Conservation (phyloP, 2,329 filamentous ascomycete genomes). For the Paraconiothyrium sp. region DNA sequence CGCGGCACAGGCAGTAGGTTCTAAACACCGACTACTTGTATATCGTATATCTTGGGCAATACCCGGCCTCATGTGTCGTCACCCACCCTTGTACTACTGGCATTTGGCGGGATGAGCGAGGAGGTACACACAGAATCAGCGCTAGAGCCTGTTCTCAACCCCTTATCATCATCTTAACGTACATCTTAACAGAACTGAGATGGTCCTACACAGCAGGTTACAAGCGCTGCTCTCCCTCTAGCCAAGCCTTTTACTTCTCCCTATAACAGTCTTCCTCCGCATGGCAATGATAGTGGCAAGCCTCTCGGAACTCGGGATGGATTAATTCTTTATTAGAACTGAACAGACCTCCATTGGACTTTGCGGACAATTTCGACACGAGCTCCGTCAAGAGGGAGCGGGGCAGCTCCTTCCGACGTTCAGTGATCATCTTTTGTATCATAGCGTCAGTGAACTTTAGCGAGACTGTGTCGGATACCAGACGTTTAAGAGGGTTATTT, state of each 20-base stretch:
- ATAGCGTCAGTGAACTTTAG: not conserved
- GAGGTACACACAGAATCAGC: too few relatives aligned
- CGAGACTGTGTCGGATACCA: slow-evolving; percentile 8
- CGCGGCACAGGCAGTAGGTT: too few relatives aligned
- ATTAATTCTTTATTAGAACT: not conserved
- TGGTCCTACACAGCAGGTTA: too few relatives aligned
- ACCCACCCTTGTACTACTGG: too few relatives aligned
- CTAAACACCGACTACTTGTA: too few relatives aligned
- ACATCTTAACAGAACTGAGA: not conserved
- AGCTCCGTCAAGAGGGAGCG: slow-evolving; percentile 1
- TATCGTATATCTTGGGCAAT: too few relatives aligned
- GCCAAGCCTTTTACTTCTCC: not conserved
- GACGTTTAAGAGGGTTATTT: not conserved
- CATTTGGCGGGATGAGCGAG: too few relatives aligned
- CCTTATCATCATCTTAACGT: too few relatives aligned
- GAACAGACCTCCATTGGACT: too few relatives aligned
- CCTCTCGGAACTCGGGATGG: not conserved
- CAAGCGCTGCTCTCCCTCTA: not conserved
- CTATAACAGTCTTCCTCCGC: slow-evolving; percentile 10
- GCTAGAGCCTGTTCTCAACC: too few relatives aligned
- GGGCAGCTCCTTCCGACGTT: not conserved
- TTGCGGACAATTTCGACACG: slow-evolving; percentile 12
- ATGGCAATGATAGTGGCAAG: slow-evolving; percentile 21
- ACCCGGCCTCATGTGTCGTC: too few relatives aligned
- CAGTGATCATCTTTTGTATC: not conserved